phyloP scores from a whole-genome alignment of 208 protist genomes.

The Crithidia mellificae region DNA sequence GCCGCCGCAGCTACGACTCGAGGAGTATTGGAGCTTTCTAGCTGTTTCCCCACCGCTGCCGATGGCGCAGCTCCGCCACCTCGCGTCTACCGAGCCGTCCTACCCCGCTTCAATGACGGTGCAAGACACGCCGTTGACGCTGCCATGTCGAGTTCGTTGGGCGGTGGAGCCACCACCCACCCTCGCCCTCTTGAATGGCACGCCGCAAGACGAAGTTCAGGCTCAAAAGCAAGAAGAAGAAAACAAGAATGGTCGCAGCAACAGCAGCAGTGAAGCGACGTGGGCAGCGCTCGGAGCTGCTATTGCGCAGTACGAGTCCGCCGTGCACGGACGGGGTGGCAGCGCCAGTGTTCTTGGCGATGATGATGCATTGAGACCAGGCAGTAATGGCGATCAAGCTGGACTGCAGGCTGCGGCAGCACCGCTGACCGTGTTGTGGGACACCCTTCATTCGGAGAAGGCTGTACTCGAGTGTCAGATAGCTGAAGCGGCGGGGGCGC shows the following conservation, averaged over 20 bases:
- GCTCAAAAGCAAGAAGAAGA: no score
- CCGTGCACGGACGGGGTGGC: background rate
- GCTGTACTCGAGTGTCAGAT: background rate
- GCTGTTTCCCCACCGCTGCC: conserved; percentile 20
- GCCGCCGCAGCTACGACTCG: conserved; percentile 12
- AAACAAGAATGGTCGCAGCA: no score
- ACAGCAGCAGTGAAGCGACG: background rate
- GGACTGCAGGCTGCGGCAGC: background rate
- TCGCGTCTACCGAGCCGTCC: background rate
- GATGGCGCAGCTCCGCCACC: conserved; percentile 8
- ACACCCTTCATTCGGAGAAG: conserved; percentile 22
- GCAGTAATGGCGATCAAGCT: background rate
- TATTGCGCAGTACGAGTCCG: conserved; percentile 21
- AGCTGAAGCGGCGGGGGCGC: background rate
- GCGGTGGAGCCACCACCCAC: conserved; percentile 24
- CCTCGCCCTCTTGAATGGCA: background rate
- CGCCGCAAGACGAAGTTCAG: background rate
- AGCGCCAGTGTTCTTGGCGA: background rate
- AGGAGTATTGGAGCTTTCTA: conserved; percentile 28
- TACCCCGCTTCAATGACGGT: background rate
- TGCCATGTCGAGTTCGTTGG: conserved; percentile 23
- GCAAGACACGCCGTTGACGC: background rate
- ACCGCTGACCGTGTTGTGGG: conserved; percentile 39
- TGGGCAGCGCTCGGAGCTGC: conserved; percentile 16
- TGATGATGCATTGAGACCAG: background rate